Percentiles rank a stretch among this genome's conserved stretches.
Conservation (phyloP, 2,329 filamentous ascomycete species). For the Leptographium galeiforme region DNA sequence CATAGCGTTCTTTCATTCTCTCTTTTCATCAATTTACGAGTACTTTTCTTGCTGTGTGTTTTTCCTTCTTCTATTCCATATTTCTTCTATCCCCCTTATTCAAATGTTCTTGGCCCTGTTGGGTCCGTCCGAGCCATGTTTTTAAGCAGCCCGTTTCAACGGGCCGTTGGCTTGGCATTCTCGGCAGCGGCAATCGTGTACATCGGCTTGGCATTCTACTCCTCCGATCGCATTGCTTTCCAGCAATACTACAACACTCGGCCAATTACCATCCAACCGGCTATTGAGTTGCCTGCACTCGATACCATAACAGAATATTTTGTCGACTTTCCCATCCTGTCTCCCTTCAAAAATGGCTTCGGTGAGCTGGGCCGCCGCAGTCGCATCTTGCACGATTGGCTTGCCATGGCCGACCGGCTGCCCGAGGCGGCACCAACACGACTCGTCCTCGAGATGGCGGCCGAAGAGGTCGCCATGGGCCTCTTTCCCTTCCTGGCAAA, state of each 20-base stretch:
- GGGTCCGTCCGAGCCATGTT: not conserved
- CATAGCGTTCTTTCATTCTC: too few species aligned
- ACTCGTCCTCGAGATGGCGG: not conserved
- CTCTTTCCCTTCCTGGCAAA: not conserved
- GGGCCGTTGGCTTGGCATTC: not conserved
- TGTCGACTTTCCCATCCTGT: not conserved
- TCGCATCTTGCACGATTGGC: not conserved
- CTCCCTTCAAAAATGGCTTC: not conserved
- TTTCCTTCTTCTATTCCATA: not conserved
- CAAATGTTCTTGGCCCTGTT: not conserved
- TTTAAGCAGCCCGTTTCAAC: not conserved
- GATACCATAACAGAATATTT: not conserved
- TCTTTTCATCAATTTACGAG: too few species aligned
- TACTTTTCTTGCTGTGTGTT: too few species aligned
- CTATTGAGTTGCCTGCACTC: not conserved
- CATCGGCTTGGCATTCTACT: not conserved
- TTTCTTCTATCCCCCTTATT: not conserved
- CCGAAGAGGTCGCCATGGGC: not conserved
- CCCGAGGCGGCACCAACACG: not conserved
- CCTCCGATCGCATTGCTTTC: not conserved
- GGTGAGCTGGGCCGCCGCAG: slow-evolving; percentile 2
- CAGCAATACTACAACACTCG: not conserved
- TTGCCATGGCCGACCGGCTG: not conserved
- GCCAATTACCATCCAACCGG: not conserved
- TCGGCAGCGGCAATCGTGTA: not conserved